Percentiles rank a stretch among this genome's conserved stretches.
Conservation (phyloP, 192 early-diverging fungal species). For the Coemansia sp. region DNA sequence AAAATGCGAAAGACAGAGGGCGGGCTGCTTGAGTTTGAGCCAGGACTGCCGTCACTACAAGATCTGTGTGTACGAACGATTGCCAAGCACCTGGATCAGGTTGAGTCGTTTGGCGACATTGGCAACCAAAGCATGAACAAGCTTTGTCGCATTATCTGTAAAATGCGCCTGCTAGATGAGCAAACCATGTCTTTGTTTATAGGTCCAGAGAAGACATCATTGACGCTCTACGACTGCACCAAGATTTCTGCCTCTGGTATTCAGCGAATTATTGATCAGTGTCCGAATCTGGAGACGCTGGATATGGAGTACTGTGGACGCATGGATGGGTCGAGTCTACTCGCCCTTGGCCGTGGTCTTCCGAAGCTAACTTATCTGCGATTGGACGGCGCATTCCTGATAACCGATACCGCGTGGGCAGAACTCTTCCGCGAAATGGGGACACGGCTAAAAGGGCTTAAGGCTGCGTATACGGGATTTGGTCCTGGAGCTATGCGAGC, state of each 20-base stretch:
- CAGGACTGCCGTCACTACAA: conserved; percentile 59
- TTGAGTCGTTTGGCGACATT: conserved; percentile 86
- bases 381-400: conserved; percentile 71
- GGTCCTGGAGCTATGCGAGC: conserved; percentile 53
- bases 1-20: conserved; percentile 45
- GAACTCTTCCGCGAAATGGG: conserved; percentile 60
- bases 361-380: conserved; percentile 55
- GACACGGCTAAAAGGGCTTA: conserved; percentile 56
- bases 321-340: conserved; percentile 56
- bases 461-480: conserved; percentile 61
- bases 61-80: conserved; percentile 70
- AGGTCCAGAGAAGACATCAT: conserved; percentile 54
- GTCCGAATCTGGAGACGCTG: conserved; percentile 60
- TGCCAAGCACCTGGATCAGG: conserved; percentile 73
- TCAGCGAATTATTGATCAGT: conserved; percentile 61
- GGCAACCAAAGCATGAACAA: conserved; percentile 63
- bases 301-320: conserved; percentile 74
- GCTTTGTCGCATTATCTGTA: conserved; percentile 75
- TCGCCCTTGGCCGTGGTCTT: conserved; percentile 42
- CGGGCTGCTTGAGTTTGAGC: conserved; percentile 55
- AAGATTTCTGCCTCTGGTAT: conserved; percentile 58
- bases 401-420: conserved; percentile 60
- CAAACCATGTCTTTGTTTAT: conserved; percentile 71
- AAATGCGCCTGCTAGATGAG: conserved; percentile 66
- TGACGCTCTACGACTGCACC: conserved; percentile 81